Percentiles rank a stretch among this genome's conserved stretches.
Conservation (phyloP, 1,139 yeast genomes). For the Fermentozyma sake region DNA sequence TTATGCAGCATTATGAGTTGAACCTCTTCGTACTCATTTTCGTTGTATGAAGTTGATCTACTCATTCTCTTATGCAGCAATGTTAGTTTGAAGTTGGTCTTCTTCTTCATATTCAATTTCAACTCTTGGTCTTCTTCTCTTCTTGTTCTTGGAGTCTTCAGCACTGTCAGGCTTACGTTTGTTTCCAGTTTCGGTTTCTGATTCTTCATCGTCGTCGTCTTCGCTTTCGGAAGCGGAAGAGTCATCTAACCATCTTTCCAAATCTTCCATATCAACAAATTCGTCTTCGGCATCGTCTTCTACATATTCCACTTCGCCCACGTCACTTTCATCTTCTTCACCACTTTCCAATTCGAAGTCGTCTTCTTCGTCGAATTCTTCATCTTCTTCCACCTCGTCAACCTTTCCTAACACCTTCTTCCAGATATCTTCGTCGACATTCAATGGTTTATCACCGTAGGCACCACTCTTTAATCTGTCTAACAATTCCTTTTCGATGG, state of each 20-base stretch:
- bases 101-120: conserved; percentile 83
- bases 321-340: conserved; percentile 60
- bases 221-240: conserved; percentile 42
- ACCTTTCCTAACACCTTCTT: conserved; percentile 82
- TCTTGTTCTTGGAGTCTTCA: conserved; percentile 32
- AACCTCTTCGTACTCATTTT: no score
- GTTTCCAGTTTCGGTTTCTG: conserved; percentile 17
- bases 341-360: conserved; percentile 57
- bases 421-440: conserved; percentile 96
- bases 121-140: conserved; percentile 64
- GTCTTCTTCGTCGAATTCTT: conserved; percentile 55
- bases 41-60: no score
- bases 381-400: conserved; percentile 52
- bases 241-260: conserved; percentile 84
- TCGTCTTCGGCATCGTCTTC: conserved; percentile 88
- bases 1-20: no score
- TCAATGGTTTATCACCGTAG: conserved; percentile 94
- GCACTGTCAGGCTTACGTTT: conserved; percentile 39
- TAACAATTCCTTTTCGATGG: conserved; percentile 89
- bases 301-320: conserved; percentile 79
- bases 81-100: conserved; percentile 29
- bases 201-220: conserved; percentile 19
- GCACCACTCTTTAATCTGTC: conserved; percentile 97
- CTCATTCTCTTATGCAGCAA: conserved; percentile 22
- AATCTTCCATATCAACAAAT: conserved; percentile 84